A percentile compares a stretch with the other conserved stretches of the same genome.
Evolutionary conservation across 2,329 filamentous ascomycete species (phyloP).

Genomic region (Phialemoniopsis sp.): DNA sequence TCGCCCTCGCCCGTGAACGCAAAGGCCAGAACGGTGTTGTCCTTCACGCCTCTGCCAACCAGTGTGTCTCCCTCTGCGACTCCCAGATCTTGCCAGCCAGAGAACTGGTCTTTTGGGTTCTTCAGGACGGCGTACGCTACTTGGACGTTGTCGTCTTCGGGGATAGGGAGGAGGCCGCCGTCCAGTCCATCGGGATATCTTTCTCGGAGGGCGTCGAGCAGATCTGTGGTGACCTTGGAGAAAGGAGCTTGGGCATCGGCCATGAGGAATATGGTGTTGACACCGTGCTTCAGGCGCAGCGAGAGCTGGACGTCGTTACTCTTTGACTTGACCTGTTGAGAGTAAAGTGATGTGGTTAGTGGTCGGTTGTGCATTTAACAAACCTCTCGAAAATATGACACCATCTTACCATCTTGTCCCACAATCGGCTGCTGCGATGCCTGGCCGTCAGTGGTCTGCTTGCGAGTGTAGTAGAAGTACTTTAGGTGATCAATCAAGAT

Average conservation of each 20-base stretch:
- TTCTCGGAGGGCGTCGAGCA: conserved; percentile 54
- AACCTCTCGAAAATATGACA: too few relatives aligned
- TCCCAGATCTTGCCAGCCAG: conserved; percentile 46
- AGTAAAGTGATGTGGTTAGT: background rate
- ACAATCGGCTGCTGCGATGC: too few relatives aligned
- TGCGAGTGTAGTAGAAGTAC: too few relatives aligned
- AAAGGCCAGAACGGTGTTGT: conserved; percentile 47
- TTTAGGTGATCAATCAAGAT: too few relatives aligned
- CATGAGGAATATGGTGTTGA: conserved; percentile 67
- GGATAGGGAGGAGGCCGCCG: conserved; percentile 31
- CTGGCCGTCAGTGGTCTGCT: too few relatives aligned
- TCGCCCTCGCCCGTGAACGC: conserved; percentile 31
- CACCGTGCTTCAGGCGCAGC: conserved; percentile 69
- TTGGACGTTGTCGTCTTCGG: conserved; percentile 29
- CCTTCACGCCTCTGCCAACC: conserved; percentile 34
- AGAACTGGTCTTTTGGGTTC: conserved; percentile 35
- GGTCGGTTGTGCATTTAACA: background rate
- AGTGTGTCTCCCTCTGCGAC: conserved; percentile 32
- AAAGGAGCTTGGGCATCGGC: conserved; percentile 56
- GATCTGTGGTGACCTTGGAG: conserved; percentile 48
- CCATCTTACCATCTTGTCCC: conserved; percentile 11
- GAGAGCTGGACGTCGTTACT: conserved; percentile 49
- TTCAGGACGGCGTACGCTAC: conserved; percentile 44
- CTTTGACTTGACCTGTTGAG: conserved; percentile 1
- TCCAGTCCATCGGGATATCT: conserved; percentile 51